Evolutionary conservation across 1,284 basidiomycete species (phyloP).

Genomic region (Pulveroboletus sp.): DNA sequence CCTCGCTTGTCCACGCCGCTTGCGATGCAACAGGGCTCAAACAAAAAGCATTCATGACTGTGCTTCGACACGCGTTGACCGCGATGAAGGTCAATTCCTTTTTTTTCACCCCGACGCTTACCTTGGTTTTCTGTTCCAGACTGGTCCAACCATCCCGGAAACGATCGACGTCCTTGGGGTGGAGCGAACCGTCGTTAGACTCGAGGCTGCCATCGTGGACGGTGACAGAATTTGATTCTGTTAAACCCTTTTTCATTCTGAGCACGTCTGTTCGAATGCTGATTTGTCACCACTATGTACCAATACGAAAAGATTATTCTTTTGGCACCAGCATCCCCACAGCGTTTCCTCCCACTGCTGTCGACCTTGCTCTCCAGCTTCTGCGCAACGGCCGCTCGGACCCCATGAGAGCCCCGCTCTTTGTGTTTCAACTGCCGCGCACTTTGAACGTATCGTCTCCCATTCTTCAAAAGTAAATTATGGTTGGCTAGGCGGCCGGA

Average conservation of each 20-base stretch:
- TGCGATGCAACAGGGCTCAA: slow-evolving; percentile 45
- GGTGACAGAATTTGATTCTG: background rate
- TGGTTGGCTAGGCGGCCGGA: no score
- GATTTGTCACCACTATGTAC: no score
- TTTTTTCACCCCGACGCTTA: background rate
- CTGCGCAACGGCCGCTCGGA: no score
- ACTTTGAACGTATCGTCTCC: no score
- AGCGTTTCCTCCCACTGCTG: no score
- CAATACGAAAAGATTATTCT: no score
- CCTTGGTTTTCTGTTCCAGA: slow-evolving; percentile 29
- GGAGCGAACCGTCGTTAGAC: slow-evolving; percentile 36
- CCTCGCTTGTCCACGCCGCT: slow-evolving; percentile 49
- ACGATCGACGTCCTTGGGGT: slow-evolving; percentile 46
- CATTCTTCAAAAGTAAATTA: no score
- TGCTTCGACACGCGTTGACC: slow-evolving; percentile 75
- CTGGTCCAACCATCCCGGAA: slow-evolving; percentile 50
- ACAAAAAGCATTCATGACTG: slow-evolving; percentile 65
- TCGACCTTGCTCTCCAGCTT: no score
- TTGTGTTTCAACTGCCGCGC: no score
- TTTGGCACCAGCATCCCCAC: no score
- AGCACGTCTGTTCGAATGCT: background rate
- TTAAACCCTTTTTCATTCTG: background rate
- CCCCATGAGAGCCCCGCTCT: no score
- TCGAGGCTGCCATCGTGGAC: slow-evolving; percentile 21
- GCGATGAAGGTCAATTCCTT: slow-evolving; percentile 66